Conservation (phyloP, 805 yeast genomes). For the Cyberlindnera galapagoensis region DNA sequence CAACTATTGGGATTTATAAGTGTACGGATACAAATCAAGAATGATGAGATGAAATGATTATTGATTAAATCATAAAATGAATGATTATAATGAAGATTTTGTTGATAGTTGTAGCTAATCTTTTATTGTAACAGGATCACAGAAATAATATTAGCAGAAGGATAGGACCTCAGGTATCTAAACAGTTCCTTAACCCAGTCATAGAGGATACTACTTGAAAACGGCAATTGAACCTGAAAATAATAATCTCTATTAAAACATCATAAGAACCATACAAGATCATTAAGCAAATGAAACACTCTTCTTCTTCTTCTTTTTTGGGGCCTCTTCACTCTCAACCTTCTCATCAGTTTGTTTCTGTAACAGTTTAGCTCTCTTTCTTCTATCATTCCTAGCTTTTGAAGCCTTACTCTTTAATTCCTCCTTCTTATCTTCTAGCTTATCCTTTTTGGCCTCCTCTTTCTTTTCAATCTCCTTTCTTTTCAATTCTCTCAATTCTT, state of each 20-base stretch:
- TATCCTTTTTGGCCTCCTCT: constrained; percentile 61
- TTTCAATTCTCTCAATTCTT: constrained; percentile 82
- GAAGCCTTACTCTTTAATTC: constrained; percentile 72
- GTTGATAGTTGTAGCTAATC: not conserved
- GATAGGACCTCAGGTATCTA: too few species aligned
- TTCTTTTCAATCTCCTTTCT: constrained; percentile 81
- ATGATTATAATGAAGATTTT: not conserved
- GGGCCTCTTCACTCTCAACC: constrained; percentile 1
- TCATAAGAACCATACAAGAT: too few species aligned
- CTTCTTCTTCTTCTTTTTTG: constrained; percentile 27
- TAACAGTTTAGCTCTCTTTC: constrained; percentile 39
- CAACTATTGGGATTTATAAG: constrained; percentile 57
- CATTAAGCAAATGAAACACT: constrained; percentile 48
- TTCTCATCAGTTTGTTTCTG: constrained; percentile 16
- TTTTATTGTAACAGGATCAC: too few species aligned
- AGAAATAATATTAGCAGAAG: too few species aligned
- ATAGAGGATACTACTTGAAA: too few species aligned
- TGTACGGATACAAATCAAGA: constrained; percentile 31
- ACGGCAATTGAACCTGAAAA: too few species aligned
- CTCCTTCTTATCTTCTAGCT: constrained; percentile 68
- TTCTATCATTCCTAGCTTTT: constrained; percentile 60
- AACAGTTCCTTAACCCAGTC: too few species aligned
- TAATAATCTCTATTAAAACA: too few species aligned
- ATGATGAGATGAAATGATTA: not conserved
- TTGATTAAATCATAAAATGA: not conserved